Percentiles rank a stretch among this genome's conserved stretches.
Evolutionary conservation across 495 filamentous ascomycete genomes (phyloP).

Genomic region (Paragyromitra xinjiangensis): DNA sequence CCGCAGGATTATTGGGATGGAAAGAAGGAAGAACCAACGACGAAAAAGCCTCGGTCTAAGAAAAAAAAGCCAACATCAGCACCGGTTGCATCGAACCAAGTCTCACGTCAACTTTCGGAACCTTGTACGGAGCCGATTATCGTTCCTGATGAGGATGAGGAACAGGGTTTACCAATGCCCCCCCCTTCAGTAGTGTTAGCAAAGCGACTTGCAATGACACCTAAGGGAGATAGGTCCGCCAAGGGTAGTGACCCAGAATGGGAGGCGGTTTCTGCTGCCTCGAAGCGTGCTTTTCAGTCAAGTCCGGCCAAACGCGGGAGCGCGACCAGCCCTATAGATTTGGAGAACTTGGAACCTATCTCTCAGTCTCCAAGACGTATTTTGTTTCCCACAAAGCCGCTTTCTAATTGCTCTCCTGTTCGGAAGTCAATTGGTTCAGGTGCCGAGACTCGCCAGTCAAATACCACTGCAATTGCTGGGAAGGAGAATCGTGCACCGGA

Average conservation of each 20-base stretch:
- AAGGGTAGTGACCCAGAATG: constrained; percentile 61
- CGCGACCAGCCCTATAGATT: constrained; percentile 72
- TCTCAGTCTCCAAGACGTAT: constrained; percentile 70
- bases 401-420: constrained; percentile 32
- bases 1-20: constrained; percentile 85
- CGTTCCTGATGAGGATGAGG: constrained; percentile 53
- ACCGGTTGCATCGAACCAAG: constrained; percentile 56
- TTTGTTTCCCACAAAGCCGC: constrained; percentile 69
- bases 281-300: constrained; percentile 73
- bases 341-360: constrained; percentile 69
- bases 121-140: constrained; percentile 54
- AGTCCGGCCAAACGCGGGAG: constrained; percentile 74
- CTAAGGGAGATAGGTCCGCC: constrained; percentile 56
- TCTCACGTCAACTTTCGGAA: constrained; percentile 41
- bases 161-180: constrained; percentile 56
- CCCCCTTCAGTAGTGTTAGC: constrained; percentile 20
- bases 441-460: constrained; percentile 54
- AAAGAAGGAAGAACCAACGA: constrained; percentile 63
- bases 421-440: constrained; percentile 55
- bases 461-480: constrained; percentile 48
- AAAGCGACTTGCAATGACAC: constrained; percentile 55
- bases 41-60: constrained; percentile 61
- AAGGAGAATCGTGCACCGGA: constrained; percentile 64
- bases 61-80: constrained; percentile 59
- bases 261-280: constrained; percentile 66